phyloP scores from a whole-genome alignment of 169 alveolate species.

The Cyclospora cayetanensis region DNA sequence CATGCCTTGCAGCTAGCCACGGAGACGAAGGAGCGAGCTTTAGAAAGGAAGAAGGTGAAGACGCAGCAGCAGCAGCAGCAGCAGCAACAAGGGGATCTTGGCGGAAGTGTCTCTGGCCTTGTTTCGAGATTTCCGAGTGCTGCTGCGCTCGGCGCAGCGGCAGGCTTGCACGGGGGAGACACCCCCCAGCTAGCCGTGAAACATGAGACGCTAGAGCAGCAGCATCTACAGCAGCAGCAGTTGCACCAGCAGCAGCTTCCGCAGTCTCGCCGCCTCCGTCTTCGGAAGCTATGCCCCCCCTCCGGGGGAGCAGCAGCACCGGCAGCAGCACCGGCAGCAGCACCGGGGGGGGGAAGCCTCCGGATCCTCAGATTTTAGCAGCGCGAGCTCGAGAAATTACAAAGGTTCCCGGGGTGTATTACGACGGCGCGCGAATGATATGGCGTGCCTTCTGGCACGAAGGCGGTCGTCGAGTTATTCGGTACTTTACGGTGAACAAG shows the following conservation, averaged over 20 bases:
- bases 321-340: not conserved
- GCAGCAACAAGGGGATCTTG: not conserved
- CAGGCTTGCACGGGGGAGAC: too few relatives aligned
- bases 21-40: constrained; percentile 52
- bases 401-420: constrained; percentile 64
- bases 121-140: too few relatives aligned
- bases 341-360: not conserved
- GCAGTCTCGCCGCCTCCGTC: not conserved
- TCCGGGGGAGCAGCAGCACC: not conserved
- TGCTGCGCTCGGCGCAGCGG: too few relatives aligned
- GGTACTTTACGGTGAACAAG: constrained; percentile 63
- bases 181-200: too few relatives aligned
- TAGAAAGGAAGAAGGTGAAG: constrained; percentile 40
- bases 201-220: too few relatives aligned
- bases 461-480: constrained; percentile 52
- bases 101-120: too few relatives aligned
- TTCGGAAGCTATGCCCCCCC: not conserved
- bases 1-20: constrained; percentile 34
- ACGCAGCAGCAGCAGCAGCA: not conserved
- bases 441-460: constrained; percentile 71
- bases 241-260: constrained; percentile 22
- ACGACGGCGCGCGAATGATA: constrained; percentile 50
- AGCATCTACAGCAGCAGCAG: not conserved
- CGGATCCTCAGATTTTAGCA: not conserved
- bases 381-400: not conserved